Evolutionary conservation across 768 basidiomycete genomes (phyloP), one percentile per base, ranked within the genome.

Genomic region (Russula ochroleuca): DNA sequence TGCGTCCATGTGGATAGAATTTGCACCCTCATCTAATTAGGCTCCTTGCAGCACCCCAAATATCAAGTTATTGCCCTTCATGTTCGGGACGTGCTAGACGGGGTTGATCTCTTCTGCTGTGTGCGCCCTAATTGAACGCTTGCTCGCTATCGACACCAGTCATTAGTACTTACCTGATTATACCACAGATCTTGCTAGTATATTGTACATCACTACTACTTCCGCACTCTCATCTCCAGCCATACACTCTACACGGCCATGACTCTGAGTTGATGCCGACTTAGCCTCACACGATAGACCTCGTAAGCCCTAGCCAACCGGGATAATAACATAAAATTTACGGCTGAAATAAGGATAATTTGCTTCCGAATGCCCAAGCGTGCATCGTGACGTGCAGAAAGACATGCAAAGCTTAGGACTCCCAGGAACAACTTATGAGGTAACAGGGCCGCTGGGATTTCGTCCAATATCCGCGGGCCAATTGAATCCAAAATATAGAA

Each of bases 51-150:
- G 64, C 64, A 31, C 64, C 64, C 23, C 64, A 65, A 50, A 65
- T 65, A 3, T 61, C 59, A 57, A 41, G 64, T 31, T 61, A 65
- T 23, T 65, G 64, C 28, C 64, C 64, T 28, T 65, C 64, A 14
- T 65, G 64, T 40, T 55, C 64, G 28, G 64, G 59, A 9, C 64
- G 59, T 28, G 37, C 48, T 55, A 50, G 40, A 40, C 55, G 63
- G 49, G 63, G 59, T 43, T 64, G 40, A 64, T 56, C 40, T n/a
- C 6, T 33, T 43, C 33, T 40, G 50, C 35, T 37, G 19, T 54
- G 38, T 40, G 41, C 53, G 45, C 37, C 52, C 38, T 35, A 37
- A 35, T 38, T 17, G 38, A 61, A 51, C 45, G 54, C 48, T 51
- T 35, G 19, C 40, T 21, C 5, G 38, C 25, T 31, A 14, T 19